Conservation (phyloP, 2,329 filamentous ascomycete genomes). For the Gnomoniopsis sp. region DNA sequence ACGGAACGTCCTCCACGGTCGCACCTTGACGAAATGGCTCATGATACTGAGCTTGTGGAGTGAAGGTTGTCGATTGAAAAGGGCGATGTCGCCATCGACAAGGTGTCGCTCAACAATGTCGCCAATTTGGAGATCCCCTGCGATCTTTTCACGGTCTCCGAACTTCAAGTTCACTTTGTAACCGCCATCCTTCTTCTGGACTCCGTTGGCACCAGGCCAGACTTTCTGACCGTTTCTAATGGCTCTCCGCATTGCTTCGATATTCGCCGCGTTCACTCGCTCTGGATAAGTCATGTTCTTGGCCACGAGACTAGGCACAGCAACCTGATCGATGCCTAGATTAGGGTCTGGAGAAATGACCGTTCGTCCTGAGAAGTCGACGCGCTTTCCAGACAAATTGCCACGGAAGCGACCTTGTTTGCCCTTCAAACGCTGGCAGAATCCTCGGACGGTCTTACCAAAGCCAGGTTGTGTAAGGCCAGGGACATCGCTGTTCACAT, state of each 20-base stretch:
- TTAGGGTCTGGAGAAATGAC: constrained; percentile 98
- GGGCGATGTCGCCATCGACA: constrained; percentile 90
- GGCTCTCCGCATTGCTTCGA: constrained; percentile 72
- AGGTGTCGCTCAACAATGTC: constrained; percentile 93
- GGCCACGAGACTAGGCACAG: constrained; percentile 86
- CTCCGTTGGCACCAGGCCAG: constrained; percentile 85
- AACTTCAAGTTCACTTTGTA: constrained; percentile 76
- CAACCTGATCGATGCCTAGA: constrained; percentile 87
- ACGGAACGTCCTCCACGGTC: constrained; percentile 93
- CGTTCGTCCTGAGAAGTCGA: constrained; percentile 95
- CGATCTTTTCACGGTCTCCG: constrained; percentile 66
- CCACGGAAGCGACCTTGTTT: constrained; percentile 97
- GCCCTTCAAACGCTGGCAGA: constrained; percentile 92
- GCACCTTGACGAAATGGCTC: constrained; percentile 87
- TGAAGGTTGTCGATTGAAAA: constrained; percentile 97
- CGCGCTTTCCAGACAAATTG: constrained; percentile 95
- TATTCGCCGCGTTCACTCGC: constrained; percentile 78
- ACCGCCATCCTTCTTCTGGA: constrained; percentile 63
- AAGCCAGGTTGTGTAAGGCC: constrained; percentile 86
- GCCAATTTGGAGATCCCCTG: constrained; percentile 72
- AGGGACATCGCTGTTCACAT: constrained; percentile 95
- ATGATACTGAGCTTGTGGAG: constrained; percentile 99
- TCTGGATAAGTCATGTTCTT: constrained; percentile 97
- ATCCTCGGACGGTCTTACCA: constrained; percentile 85
- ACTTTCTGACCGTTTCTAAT: constrained; percentile 71